A percentile compares a stretch with the other conserved stretches of the same genome.
Evolutionary conservation across 2,329 filamentous ascomycete genomes (phyloP).

Genomic region (Raffaelea albimanens): DNA sequence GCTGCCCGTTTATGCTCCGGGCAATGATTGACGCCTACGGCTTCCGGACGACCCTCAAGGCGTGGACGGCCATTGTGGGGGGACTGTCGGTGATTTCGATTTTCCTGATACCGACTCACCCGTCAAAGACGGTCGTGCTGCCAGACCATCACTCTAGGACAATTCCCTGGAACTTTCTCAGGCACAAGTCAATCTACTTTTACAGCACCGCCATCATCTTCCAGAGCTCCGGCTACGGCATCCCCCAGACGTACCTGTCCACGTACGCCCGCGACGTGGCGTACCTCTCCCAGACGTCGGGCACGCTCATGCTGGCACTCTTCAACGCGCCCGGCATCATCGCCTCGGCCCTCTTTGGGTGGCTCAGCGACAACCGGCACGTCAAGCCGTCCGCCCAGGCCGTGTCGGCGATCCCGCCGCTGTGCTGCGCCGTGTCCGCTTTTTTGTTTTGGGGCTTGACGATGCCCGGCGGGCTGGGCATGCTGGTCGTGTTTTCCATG

Average conservation of each 20-base stretch:
- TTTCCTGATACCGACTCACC: background rate
- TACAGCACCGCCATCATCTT: slow-evolving; percentile 1
- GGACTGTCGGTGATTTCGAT: background rate
- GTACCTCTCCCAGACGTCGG: background rate
- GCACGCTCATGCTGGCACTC: slow-evolving; percentile 2
- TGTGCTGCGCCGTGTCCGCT: background rate
- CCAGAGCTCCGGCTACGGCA: slow-evolving; percentile 5
- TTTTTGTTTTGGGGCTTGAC: slow-evolving; percentile 4
- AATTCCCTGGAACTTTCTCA: slow-evolving; percentile 3
- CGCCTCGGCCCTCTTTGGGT: slow-evolving; percentile 3
- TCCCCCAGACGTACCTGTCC: slow-evolving; percentile 4
- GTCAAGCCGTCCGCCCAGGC: background rate
- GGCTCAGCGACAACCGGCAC: slow-evolving; percentile 1
- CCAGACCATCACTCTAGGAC: background rate
- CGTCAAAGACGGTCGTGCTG: background rate
- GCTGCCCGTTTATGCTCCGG: slow-evolving; percentile 1
- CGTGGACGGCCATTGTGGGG: slow-evolving; percentile 9
- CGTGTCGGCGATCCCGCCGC: background rate
- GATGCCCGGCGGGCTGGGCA: background rate
- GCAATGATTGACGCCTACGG: slow-evolving; percentile 1
- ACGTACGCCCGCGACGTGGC: background rate
- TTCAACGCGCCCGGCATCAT: slow-evolving; percentile 3
- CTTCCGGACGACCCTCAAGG: background rate
- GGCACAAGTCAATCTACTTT: slow-evolving; percentile 2
- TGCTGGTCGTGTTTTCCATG: slow-evolving; percentile 3